Base-by-base conservation (phyloP, 768 basidiomycete genomes). In the Rhizopogon vinicolor region DNA sequence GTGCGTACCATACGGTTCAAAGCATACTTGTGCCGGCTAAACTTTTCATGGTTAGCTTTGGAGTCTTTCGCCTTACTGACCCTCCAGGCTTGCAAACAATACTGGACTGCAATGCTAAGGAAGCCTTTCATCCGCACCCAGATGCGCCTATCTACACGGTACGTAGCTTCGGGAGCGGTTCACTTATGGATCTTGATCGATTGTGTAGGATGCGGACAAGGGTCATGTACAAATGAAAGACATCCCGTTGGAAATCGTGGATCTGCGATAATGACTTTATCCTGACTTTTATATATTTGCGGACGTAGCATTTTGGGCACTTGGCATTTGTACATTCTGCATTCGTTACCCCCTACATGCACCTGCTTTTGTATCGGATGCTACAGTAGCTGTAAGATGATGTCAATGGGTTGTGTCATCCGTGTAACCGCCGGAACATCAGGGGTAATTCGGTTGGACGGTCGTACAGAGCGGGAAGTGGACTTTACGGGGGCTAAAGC, bases 61-160 rank as follows among this genome's bases (percentile, higher is more conserved):
- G 91, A 1, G 89, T 93, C 46, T 93, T 93, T 74, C 88, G 93
- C 13, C 72, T 95, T 5, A 96, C 93, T 0, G 90, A 93, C 66
- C 93, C 93, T 0, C 88, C 85, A 0, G 93, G 93, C 3, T 68
- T 97, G 40, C 74, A 85, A 58, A 81, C 84, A 1, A 84, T 96
- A 28, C 67, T 89, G 31, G 69, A 74, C 0, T 95, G 93, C 65
- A 75, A 68, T 2, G 82, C 75, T 40, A 87, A 83, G 64, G 87
- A 88, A 54, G 84, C 89, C 1, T 94, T 94, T 66, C 93, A 95
- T 67, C 90, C 90, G 0, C 93, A 95, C 71, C 82, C 88, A 25
- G 86, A 91, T 63, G 60, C 83, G 40, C 89, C 90, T 6, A 92
- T 93, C 66, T 93, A 93, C 66, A 93, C 92, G 13, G 92, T 93